Base-by-base conservation (phyloP, 371 early-diverging fungal species). In the Mucor circinelloides region DNA sequence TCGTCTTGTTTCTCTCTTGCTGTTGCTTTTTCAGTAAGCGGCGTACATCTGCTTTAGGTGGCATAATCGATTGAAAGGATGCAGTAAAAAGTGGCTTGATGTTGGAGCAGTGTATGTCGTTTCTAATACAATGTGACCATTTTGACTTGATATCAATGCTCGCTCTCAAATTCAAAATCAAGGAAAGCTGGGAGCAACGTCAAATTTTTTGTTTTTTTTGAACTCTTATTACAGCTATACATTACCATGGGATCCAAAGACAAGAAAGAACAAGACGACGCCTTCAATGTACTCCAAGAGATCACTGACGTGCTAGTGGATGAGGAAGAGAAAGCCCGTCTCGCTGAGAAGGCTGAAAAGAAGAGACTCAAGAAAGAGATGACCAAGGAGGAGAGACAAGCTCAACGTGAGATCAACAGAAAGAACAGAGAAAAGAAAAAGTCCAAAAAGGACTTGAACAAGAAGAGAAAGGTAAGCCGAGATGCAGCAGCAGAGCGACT, bases 391-490 rank as follows among this genome's bases (percentile, higher is more conserved):
- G 75, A 83, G 66, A 66, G 59, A 27, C 69, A 85, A 75, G 72
- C 76, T 28, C 72, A 82, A 69, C 74, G 79, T 57, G 79, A 69
- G 63, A 67, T 74, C 60, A 79, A 76, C 55, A 58, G 80, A 54
- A 77, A 82, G 56, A 77, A 74, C 54, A 66, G 79, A 60, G 75
- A 80, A 57, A 80, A 78, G 63, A 82, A 79, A 62, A 81, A 82
- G 55, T 68, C 69, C 40, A 71, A 71, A 31, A 82, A 78, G 54
- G 80, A 73, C 46, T 74, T 76, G 58, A 80, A 72, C 64, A 79
- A 73, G 66, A 86, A 74, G 68, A 72, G 80, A 72, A 81, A 75
- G 81, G 76, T 73, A 65, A 63, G 7, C 10, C 17, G 31, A 56
- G 5, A n/a, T 34, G 23, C 54, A n/a, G n/a, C n/a, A n/a, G n/a